Evolutionary conservation across 176 grass and related monocot genomes (phyloP).

Genomic region (Pontederia crassipes): DNA sequence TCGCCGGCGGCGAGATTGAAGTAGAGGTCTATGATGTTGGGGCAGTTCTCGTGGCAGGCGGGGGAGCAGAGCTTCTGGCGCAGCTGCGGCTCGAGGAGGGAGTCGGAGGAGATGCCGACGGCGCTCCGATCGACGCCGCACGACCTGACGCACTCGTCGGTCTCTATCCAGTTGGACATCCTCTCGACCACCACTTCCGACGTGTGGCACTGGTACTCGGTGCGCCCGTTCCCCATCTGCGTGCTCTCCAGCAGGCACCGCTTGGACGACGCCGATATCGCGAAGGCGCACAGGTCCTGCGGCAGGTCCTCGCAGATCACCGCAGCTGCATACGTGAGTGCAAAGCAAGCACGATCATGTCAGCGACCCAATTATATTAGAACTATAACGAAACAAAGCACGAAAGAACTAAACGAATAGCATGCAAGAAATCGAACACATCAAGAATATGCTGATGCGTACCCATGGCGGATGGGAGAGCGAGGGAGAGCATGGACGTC

Average conservation of each 20-base stretch:
- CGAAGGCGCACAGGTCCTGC: conserved; percentile 51
- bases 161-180: conserved; percentile 42
- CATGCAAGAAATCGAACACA: neutral
- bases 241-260: conserved; percentile 63
- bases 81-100: conserved; percentile 24
- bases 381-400: no score
- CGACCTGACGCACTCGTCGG: conserved; percentile 29
- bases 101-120: conserved; percentile 33
- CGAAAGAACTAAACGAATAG: no score
- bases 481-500: neutral
- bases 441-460: neutral
- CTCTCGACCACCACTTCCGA: conserved; percentile 24
- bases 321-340: neutral
- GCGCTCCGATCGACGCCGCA: conserved; percentile 37
- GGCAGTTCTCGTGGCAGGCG: conserved; percentile 33
- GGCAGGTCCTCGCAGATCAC: conserved; percentile 63
- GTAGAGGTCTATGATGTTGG: conserved; percentile 54
- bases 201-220: conserved; percentile 28
- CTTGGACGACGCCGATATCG: conserved; percentile 51
- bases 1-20: conserved; percentile 42
- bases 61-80: conserved; percentile 37
- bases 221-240: conserved; percentile 4
- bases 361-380: neutral
- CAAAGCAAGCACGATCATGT: neutral
- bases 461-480: neutral